Conservation (phyloP, 2,329 filamentous ascomycete genomes). For the Lachnum nothofagi region DNA sequence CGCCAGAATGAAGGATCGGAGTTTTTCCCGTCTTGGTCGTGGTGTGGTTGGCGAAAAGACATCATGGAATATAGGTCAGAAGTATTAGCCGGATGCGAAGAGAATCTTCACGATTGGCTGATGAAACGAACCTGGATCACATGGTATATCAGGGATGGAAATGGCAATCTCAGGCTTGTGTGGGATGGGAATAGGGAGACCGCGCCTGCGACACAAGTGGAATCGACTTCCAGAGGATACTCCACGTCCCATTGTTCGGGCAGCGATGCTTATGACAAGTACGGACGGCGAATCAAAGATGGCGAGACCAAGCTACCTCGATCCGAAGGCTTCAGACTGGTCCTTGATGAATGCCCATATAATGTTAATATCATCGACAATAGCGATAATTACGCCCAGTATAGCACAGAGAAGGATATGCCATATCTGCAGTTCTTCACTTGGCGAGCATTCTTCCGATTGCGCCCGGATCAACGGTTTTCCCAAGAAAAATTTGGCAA, state of each 20-base stretch:
- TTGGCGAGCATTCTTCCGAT: slow-evolving; percentile 21
- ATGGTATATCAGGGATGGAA: slow-evolving; percentile 34
- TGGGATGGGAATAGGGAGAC: slow-evolving; percentile 25
- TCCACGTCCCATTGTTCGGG: too few species aligned
- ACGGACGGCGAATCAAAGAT: too few species aligned
- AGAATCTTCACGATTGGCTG: slow-evolving; percentile 34
- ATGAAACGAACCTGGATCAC: slow-evolving; percentile 35
- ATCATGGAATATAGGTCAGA: slow-evolving; percentile 11
- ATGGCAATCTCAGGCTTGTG: slow-evolving; percentile 30
- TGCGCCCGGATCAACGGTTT: background rate
- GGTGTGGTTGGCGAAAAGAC: slow-evolving; percentile 33
- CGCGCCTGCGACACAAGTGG: too few species aligned
- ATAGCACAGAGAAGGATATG: too few species aligned
- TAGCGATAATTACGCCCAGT: too few species aligned
- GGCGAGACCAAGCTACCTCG: too few species aligned
- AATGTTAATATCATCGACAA: too few species aligned
- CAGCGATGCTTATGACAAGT: too few species aligned
- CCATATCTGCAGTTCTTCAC: slow-evolving; percentile 34
- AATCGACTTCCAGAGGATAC: too few species aligned
- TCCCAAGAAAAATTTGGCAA: background rate
- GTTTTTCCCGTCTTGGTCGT: slow-evolving; percentile 37
- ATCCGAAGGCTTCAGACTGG: too few species aligned
- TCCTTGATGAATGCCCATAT: too few species aligned
- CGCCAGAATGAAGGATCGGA: slow-evolving; percentile 4
- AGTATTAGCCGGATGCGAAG: slow-evolving; percentile 23